phyloP scores from a whole-genome alignment of 2,329 filamentous ascomycete genomes.

The Alternaria conjuncta region DNA sequence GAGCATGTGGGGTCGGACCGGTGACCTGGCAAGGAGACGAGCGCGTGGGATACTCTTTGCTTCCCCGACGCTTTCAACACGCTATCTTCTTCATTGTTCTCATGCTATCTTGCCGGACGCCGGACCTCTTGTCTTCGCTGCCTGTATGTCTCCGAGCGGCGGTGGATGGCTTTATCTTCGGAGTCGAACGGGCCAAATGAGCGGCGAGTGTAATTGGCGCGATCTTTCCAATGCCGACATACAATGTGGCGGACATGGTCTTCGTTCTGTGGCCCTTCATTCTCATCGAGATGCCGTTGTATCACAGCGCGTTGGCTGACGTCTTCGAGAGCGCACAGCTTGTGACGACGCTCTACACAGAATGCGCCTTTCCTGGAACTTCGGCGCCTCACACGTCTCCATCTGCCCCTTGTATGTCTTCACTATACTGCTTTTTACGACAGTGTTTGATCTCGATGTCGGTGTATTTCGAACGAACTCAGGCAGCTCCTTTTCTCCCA shows the following conservation, averaged over 20 bases:
- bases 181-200: rapidly evolving
- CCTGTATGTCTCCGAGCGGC: rapidly evolving
- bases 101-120: no score
- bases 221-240: not conserved
- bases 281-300: not conserved
- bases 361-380: no score
- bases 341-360: no score
- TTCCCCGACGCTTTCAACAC: not conserved
- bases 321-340: not conserved
- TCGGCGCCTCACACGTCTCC: no score
- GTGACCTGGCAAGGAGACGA: not conserved
- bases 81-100: not conserved
- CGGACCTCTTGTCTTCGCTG: not conserved
- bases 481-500: not conserved
- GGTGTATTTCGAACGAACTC: not conserved
- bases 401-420: not conserved
- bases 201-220: not conserved
- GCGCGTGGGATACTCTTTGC: not conserved
- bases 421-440: not conserved
- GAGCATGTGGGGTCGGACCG: not conserved
- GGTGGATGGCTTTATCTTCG: not conserved
- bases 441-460: not conserved
- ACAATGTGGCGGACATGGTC: not conserved
- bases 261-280: not conserved
- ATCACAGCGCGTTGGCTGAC: not conserved